Percentiles rank a stretch among this genome's conserved stretches.
Evolutionary conservation across 176 grass and related monocot species (phyloP).

Genomic region (Typha latifolia): DNA sequence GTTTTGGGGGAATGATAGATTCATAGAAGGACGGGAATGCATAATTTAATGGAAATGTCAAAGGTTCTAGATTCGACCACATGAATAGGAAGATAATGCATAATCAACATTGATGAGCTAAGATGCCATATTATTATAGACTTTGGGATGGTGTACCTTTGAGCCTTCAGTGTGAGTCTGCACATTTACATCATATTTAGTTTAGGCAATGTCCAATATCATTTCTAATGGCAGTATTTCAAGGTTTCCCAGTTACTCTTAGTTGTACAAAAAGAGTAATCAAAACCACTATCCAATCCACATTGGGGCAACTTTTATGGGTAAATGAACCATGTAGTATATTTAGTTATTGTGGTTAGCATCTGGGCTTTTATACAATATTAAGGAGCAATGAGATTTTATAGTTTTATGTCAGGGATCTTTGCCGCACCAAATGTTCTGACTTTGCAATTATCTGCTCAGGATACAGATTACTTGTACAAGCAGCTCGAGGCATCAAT

Average conservation of each 20-base stretch:
- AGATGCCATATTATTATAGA: no score
- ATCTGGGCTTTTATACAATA: not conserved
- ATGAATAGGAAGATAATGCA: no score
- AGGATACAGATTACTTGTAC: slow-evolving; percentile 84
- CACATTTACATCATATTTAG: no score
- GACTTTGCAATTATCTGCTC: slow-evolving; percentile 29
- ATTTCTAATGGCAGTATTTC: not conserved
- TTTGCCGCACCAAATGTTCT: slow-evolving; percentile 16
- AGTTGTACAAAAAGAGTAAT: not conserved
- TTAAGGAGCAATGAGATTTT: slow-evolving; percentile 10
- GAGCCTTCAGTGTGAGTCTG: no score
- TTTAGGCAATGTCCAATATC: not conserved
- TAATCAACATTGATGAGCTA: no score
- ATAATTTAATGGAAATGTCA: no score
- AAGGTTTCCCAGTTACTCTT: not conserved
- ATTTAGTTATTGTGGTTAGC: not conserved
- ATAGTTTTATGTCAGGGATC: slow-evolving; percentile 14
- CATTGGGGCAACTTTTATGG: not conserved
- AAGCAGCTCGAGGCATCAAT: slow-evolving; percentile 86
- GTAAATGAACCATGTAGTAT: not conserved
- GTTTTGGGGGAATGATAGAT: no score
- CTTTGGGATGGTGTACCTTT: no score
- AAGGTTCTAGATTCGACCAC: no score
- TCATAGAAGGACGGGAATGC: no score
- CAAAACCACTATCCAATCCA: not conserved